Conservation (phyloP, 495 filamentous ascomycete genomes). For the Penicillium lividum region DNA sequence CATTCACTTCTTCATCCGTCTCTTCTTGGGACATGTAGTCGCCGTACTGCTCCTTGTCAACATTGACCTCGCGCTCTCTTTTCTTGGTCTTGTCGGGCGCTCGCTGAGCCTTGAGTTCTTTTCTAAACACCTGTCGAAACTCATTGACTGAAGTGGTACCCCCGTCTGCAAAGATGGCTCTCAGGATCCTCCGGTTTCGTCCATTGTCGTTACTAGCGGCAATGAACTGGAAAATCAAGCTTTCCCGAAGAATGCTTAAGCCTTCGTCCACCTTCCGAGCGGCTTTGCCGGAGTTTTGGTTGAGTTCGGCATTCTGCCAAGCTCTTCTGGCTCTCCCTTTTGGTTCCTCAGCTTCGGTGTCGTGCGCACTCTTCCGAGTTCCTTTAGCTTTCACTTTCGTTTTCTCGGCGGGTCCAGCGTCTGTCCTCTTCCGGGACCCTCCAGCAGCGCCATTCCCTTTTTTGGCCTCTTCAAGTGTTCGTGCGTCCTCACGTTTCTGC, state of each 20-base stretch:
- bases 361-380: not conserved
- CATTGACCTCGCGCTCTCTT: slow-evolving; percentile 52
- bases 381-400: slow-evolving; percentile 6
- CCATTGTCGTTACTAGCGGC: slow-evolving; percentile 34
- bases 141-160: slow-evolving; percentile 45
- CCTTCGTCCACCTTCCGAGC: slow-evolving; percentile 22
- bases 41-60: slow-evolving; percentile 58
- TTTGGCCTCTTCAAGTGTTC: slow-evolving; percentile 4
- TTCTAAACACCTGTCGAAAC: slow-evolving; percentile 61
- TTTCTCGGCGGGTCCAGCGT: slow-evolving; percentile 4
- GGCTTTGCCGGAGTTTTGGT: not conserved
- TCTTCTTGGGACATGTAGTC: slow-evolving; percentile 54
- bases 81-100: slow-evolving; percentile 35
- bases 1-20: slow-evolving; percentile 41
- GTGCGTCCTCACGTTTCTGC: slow-evolving; percentile 15
- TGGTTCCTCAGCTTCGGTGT: not conserved
- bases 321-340: not conserved
- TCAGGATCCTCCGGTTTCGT: slow-evolving; percentile 53
- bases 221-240: slow-evolving; percentile 60
- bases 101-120: slow-evolving; percentile 50
- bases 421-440: not conserved
- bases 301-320: not conserved
- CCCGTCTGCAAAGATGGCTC: slow-evolving; percentile 67
- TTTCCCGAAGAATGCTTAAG: slow-evolving; percentile 38
- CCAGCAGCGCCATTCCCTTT: slow-evolving; percentile 10